A percentile compares a stretch with the other conserved stretches of the same genome.
Evolutionary conservation across 106 monocot species (phyloP).

Genomic region (Dendrobium catenatum): DNA sequence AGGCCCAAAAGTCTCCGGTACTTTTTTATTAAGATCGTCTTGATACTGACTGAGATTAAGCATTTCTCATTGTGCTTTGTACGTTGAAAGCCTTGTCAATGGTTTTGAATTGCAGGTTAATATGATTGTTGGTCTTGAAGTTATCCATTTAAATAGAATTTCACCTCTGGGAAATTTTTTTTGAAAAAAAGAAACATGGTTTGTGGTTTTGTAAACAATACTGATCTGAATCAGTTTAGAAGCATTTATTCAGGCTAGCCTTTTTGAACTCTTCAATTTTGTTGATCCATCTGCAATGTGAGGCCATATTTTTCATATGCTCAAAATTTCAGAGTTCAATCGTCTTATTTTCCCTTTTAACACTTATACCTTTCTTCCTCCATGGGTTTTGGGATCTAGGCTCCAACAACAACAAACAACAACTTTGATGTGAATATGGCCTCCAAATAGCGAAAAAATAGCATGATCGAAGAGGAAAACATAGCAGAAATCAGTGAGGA

Average conservation of each 20-base stretch:
- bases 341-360: no score
- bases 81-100: neutral
- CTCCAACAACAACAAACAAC: no score
- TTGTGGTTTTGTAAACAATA: neutral
- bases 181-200: neutral
- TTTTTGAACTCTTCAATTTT: neutral
- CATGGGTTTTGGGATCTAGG: no score
- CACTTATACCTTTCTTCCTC: no score
- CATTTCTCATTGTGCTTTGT: neutral
- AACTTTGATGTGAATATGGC: no score
- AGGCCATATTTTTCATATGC: no score
- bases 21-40: neutral
- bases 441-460: no score
- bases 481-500: no score
- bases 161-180: neutral
- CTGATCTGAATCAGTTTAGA: neutral
- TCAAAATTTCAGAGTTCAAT: no score
- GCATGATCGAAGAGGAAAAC: no score
- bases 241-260: neutral
- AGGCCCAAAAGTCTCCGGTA: neutral
- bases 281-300: neutral
- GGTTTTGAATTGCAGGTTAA: neutral
- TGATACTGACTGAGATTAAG: neutral
- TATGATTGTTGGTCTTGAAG: neutral
- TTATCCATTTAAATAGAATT: neutral